phyloP scores from a whole-genome alignment of 768 basidiomycete genomes.

The Neoboletus magnificus region DNA sequence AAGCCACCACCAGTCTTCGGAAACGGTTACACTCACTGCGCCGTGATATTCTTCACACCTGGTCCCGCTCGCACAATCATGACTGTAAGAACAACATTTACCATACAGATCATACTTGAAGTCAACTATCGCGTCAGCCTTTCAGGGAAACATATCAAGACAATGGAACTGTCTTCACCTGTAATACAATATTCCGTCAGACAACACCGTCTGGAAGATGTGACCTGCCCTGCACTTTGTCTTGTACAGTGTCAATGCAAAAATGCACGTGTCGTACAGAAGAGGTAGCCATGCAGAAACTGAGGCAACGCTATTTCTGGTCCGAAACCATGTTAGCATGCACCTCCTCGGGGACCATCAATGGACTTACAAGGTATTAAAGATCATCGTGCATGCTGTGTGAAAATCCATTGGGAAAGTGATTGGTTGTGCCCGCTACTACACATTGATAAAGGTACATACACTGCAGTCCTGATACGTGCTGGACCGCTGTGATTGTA shows the following conservation, averaged over 20 bases:
- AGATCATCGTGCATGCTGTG: slow-evolving; percentile 43
- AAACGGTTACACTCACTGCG: slow-evolving; percentile 22
- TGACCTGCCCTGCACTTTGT: slow-evolving; percentile 22
- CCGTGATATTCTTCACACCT: slow-evolving; percentile 36
- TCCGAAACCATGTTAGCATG: not conserved
- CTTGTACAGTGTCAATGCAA: slow-evolving; percentile 33
- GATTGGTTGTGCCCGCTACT: slow-evolving; percentile 33
- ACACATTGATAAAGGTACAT: not conserved
- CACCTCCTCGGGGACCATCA: not conserved
- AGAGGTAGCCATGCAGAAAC: slow-evolving; percentile 42
- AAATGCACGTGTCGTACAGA: slow-evolving; percentile 36
- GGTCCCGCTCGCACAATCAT: slow-evolving; percentile 34
- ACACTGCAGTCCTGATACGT: slow-evolving; percentile 7
- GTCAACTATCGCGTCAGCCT: not conserved
- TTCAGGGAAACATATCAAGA: not conserved
- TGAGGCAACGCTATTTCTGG: slow-evolving; percentile 27
- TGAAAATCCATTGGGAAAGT: not conserved
- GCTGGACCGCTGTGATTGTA: slow-evolving; percentile 11
- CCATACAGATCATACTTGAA: slow-evolving; percentile 36
- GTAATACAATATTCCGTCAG: slow-evolving; percentile 37
- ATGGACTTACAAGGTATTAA: slow-evolving; percentile 24
- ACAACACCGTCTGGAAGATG: slow-evolving; percentile 25
- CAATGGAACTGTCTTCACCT: slow-evolving; percentile 17
- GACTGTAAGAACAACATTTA: slow-evolving; percentile 37
- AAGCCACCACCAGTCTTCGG: not conserved